Base-by-base conservation (phyloP, 768 basidiomycete genomes). In the Amanita inopinata region DNA sequence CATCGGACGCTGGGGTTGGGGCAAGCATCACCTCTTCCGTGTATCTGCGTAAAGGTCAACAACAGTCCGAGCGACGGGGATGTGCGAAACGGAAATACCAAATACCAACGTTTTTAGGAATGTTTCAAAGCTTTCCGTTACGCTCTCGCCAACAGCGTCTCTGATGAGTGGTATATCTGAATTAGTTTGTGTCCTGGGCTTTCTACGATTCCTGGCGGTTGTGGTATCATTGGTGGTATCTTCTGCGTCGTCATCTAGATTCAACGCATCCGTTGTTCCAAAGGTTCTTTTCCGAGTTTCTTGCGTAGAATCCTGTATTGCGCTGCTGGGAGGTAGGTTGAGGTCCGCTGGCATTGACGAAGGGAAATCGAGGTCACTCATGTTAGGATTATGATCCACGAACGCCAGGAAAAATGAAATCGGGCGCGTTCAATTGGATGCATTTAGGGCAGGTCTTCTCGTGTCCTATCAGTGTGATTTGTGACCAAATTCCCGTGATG, bases 71-170 rank as follows among this genome's bases (percentile, higher is more conserved):
- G 14, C 12, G 17, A 38, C 23, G 37, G 33, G 25, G 30, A 34
- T 44, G 33, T 20, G 33, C 20, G 34, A 42, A 23, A 39, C 22
- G 18, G 20, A 43, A 23, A 33, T 24, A 70, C 83, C 42, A 43
- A 23, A 33, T 24, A 70, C 83, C 42, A 58, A 97, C 96, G 80
- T 83, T 66, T 88, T 85, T 40, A 98, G 62, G 63, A 99, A 97
- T 1, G 78, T 76, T 58, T 90, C 85, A 55, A 98, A 97, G 54
- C 83, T 81, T 54, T 93, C 87, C 43, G 83, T 80, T 3, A 98
- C 89, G 53, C 87, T 89, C 66, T 98, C 93, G 40, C 94, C 94
- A 14, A 97, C 94, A 23, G 86, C 81, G 62, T 98, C 96, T 53
- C 81, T 83, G 1, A 98, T 92, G 38, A 88, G 66, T 2, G 92